Evolutionary conservation across 129 eudicot genomes (phyloP).

Genomic region (Flaveria brownii): DNA sequence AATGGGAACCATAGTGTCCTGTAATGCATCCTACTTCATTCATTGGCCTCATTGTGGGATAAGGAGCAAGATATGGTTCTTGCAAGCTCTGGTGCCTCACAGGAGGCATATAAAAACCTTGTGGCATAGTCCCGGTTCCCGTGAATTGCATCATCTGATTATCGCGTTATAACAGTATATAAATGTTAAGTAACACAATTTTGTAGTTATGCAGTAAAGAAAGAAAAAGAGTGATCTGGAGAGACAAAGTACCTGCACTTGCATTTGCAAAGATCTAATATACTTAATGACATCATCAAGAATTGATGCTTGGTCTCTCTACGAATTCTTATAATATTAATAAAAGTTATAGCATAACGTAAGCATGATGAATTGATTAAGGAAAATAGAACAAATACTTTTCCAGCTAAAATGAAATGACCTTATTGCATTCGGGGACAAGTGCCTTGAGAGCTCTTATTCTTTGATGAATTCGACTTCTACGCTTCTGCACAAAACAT

Average conservation of each 20-base stretch:
- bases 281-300: constrained; percentile 30
- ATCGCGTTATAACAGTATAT: neutral
- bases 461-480: constrained; percentile 25
- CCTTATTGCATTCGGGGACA: constrained; percentile 41
- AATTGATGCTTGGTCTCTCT: constrained; percentile 38
- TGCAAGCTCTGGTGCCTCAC: constrained; percentile 6
- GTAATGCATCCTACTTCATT: constrained; percentile 9
- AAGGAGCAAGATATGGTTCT: constrained; percentile 26
- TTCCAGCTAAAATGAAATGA: neutral
- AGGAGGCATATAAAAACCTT: constrained; percentile 21
- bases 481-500: constrained; percentile 34
- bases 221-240: neutral
- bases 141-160: constrained; percentile 32
- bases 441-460: constrained; percentile 37
- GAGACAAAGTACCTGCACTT: constrained; percentile 30
- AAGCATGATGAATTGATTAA: too few relatives aligned
- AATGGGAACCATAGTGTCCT: constrained; percentile 1
- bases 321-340: neutral
- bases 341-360: too few relatives aligned
- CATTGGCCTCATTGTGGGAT: constrained; percentile 13
- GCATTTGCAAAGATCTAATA: constrained; percentile 32
- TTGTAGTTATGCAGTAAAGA: neutral
- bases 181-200: neutral
- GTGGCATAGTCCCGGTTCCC: constrained; percentile 14
- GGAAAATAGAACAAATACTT: too few relatives aligned